Evolutionary conservation across 2,329 filamentous ascomycete species (phyloP).

Genomic region (Colletotrichum melonis): DNA sequence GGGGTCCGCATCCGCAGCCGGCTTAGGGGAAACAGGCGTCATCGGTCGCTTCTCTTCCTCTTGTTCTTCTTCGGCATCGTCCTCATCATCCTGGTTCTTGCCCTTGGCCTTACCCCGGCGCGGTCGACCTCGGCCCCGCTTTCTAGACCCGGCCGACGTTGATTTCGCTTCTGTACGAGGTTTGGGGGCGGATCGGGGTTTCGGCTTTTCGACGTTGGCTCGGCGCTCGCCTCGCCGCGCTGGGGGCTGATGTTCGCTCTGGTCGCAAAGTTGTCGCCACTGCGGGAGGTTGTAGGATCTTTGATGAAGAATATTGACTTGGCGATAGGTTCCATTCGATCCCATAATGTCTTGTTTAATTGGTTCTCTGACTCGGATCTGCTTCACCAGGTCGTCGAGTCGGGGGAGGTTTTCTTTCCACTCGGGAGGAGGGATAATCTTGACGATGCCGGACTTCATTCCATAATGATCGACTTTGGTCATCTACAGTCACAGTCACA

Average conservation of each 20-base stretch:
- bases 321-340: constrained; percentile 92
- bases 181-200: constrained; percentile 51
- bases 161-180: constrained; percentile 38
- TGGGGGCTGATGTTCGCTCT: constrained; percentile 95
- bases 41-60: constrained; percentile 35
- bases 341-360: constrained; percentile 99
- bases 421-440: constrained; percentile 92
- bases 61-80: constrained; percentile 41
- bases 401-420: constrained; percentile 86
- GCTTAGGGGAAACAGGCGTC: constrained; percentile 42
- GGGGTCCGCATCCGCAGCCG: constrained; percentile 44
- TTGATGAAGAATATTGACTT: constrained; percentile 96
- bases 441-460: constrained; percentile 97
- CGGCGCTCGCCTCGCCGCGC: constrained; percentile 87
- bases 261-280: constrained; percentile 93
- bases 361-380: constrained; percentile 92
- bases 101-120: constrained; percentile 49
- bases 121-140: constrained; percentile 54
- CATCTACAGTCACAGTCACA: constrained; percentile 59
- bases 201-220: constrained; percentile 67
- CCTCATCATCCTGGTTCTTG: constrained; percentile 51
- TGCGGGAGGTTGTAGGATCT: constrained; percentile 96
- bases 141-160: constrained; percentile 49
- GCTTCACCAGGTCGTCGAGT: constrained; percentile 88
- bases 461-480: constrained; percentile 91